Percentiles rank a stretch among this genome's conserved stretches.
phyloP scores from a whole-genome alignment of 2,329 filamentous ascomycete genomes.

The Dendryphion nanum region DNA sequence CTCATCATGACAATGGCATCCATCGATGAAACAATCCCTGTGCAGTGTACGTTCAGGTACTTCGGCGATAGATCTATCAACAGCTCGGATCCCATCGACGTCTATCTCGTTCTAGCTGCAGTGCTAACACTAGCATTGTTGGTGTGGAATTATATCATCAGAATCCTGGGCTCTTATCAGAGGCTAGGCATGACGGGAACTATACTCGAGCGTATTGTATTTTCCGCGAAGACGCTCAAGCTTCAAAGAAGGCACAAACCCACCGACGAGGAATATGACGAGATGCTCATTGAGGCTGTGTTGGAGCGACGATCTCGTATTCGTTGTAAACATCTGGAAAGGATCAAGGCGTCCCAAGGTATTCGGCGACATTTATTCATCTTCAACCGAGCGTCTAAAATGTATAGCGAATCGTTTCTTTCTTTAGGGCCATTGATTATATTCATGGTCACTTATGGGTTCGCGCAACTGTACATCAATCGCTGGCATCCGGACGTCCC shows the following conservation, averaged over 20 bases:
- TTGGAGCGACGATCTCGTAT: not conserved
- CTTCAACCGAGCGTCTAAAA: constrained; percentile 1
- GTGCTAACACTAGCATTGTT: not conserved
- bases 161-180: not conserved
- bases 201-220: not conserved
- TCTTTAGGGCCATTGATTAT: constrained; percentile 7
- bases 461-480: constrained; percentile 7
- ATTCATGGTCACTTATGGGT: constrained; percentile 15
- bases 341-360: not conserved
- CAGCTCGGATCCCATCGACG: not conserved
- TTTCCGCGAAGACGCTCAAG: not conserved
- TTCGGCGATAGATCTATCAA: not conserved
- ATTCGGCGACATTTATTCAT: not conserved
- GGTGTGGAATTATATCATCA: not conserved
- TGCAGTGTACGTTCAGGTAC: constrained; percentile 6
- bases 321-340: not conserved
- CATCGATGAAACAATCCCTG: constrained; percentile 5
- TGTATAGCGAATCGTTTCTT: constrained; percentile 11
- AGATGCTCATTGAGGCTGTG: not conserved
- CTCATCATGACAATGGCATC: not conserved
- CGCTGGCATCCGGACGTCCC: constrained; percentile 4
- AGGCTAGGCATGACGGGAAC: not conserved
- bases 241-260: not conserved
- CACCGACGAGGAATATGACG: not conserved
- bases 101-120: not conserved